Conservation (phyloP, 495 filamentous ascomycete genomes). For the Schizothecium vesticola region DNA sequence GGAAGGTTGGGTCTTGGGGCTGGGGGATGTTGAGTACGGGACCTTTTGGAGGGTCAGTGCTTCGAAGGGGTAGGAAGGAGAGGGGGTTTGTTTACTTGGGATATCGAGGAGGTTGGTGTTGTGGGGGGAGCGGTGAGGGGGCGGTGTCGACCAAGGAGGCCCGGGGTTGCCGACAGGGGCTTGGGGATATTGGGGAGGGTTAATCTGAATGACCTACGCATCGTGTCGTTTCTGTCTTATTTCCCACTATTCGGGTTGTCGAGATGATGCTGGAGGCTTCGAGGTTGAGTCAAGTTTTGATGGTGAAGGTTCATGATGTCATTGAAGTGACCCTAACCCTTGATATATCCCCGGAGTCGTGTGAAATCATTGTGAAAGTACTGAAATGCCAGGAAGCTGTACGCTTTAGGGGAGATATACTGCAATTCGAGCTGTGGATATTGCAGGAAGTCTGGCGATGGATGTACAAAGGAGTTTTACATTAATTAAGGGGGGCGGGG, state of each 20-base stretch:
- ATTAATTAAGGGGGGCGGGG: no score
- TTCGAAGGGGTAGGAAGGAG: no score
- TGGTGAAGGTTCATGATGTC: neutral
- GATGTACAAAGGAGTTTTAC: conserved; percentile 11
- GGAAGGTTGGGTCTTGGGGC: neutral
- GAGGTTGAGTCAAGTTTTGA: neutral
- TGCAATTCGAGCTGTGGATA: conserved; percentile 11
- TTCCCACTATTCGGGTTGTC: neutral
- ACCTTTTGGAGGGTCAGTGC: neutral
- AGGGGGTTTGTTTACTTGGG: neutral
- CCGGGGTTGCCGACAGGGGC: neutral
- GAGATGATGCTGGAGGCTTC: neutral
- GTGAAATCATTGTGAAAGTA: no score
- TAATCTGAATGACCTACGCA: neutral
- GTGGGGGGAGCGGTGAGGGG: neutral
- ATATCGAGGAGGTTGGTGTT: neutral
- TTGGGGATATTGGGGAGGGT: neutral
- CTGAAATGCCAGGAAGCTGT: no score
- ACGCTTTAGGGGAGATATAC: neutral
- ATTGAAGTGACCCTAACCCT: neutral
- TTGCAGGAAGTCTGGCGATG: conserved; percentile 1
- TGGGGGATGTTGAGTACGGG: neutral
- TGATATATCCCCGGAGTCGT: no score
- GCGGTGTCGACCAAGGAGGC: neutral
- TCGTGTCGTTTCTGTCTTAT: neutral